A percentile compares a stretch with the other conserved stretches of the same genome.
Conservation (phyloP, 1,284 basidiomycete genomes). For the Fomitopsis palustris region DNA sequence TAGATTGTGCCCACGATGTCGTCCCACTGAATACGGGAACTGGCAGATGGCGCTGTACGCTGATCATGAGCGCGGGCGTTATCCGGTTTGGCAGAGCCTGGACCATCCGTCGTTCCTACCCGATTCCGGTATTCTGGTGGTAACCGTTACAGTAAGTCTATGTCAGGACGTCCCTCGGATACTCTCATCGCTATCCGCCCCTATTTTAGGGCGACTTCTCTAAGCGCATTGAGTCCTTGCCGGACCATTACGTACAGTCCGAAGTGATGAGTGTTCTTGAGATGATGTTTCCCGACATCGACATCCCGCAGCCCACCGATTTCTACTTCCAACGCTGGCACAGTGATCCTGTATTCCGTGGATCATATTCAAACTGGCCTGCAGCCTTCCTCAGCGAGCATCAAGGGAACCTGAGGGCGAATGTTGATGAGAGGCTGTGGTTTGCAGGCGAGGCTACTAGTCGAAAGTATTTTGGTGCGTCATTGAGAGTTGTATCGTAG, state of each 20-base stretch:
- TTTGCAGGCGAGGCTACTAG: slow-evolving; percentile 67
- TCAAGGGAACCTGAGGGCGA: slow-evolving; percentile 54
- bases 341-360: slow-evolving; percentile 54
- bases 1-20: not conserved
- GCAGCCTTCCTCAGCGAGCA: slow-evolving; percentile 51
- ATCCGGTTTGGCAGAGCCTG: slow-evolving; percentile 69
- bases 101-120: slow-evolving; percentile 59
- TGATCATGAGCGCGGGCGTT: slow-evolving; percentile 57
- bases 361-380: slow-evolving; percentile 71
- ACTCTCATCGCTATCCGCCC: not conserved
- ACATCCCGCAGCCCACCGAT: slow-evolving; percentile 47
- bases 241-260: slow-evolving; percentile 42
- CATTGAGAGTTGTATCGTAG: slow-evolving; percentile 10
- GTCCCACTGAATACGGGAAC: no score
- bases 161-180: not conserved
- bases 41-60: slow-evolving; percentile 61
- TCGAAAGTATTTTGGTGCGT: slow-evolving; percentile 50
- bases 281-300: slow-evolving; percentile 53
- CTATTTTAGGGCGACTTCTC: slow-evolving; percentile 50
- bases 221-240: slow-evolving; percentile 50
- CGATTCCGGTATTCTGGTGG: slow-evolving; percentile 59
- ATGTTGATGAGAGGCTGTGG: slow-evolving; percentile 49
- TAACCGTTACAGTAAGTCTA: slow-evolving; percentile 55
- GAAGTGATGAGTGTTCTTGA: slow-evolving; percentile 55
- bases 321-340: slow-evolving; percentile 60